Conservation (phyloP, 345 rosid genomes). For the Salix koriyanagi region DNA sequence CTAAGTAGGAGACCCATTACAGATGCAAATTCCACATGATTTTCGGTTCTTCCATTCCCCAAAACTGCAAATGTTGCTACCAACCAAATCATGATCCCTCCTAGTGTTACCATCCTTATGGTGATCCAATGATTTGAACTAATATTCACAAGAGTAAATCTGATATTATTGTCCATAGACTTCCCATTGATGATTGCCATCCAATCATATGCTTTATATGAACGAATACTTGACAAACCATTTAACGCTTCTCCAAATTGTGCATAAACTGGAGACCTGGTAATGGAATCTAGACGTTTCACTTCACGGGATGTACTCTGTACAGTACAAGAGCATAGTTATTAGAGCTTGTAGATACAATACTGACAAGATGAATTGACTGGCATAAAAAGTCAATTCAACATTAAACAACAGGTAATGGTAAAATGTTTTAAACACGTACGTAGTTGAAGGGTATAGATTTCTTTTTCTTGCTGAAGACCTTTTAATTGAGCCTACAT, state of each 20-base stretch:
- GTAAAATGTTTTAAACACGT: too few relatives aligned
- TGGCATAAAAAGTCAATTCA: background rate
- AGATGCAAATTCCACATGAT: constrained; percentile 29
- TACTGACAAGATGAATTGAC: background rate
- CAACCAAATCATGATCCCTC: constrained; percentile 98
- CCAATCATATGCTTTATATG: constrained; percentile 91
- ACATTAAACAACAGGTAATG: too few relatives aligned
- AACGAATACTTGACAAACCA: constrained; percentile 40
- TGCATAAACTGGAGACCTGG: constrained; percentile 33
- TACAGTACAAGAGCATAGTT: background rate
- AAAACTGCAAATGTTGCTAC: constrained; percentile 33
- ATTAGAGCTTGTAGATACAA: background rate
- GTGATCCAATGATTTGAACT: constrained; percentile 56
- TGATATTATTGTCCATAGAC: constrained; percentile 32
- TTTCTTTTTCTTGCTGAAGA: too few relatives aligned
- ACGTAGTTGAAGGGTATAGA: too few relatives aligned
- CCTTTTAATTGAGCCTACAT: too few relatives aligned
- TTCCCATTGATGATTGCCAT: constrained; percentile 64
- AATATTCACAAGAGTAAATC: constrained; percentile 29
- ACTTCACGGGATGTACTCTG: constrained; percentile 50
- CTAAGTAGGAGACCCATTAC: constrained; percentile 66
- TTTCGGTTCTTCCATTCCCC: constrained; percentile 24
- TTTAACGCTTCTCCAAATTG: constrained; percentile 34
- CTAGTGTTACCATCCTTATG: constrained; percentile 80
- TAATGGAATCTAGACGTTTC: constrained; percentile 34